A percentile compares a stretch with the other conserved stretches of the same genome.
Conservation (phyloP, 345 rosid genomes). For the Geranium rotundifolium region DNA sequence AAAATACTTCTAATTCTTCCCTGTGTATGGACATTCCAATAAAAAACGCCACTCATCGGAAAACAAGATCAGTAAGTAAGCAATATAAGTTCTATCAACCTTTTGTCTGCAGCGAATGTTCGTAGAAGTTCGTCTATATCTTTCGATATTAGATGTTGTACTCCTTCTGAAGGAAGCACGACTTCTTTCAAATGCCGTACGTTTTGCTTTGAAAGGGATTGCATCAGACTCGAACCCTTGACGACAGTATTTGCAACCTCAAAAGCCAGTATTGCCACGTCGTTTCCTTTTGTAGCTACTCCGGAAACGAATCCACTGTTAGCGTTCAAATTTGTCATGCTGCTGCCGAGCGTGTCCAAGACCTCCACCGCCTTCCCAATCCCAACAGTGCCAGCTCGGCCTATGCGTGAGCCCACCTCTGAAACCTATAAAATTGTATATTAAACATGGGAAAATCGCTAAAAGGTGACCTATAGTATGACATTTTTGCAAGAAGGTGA, state of each 20-base stretch:
- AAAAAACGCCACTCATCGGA: not conserved
- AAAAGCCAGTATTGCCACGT: constrained; percentile 65
- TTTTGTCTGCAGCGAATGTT: constrained; percentile 68
- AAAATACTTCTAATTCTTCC: constrained; percentile 71
- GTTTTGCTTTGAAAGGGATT: constrained; percentile 57
- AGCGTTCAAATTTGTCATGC: constrained; percentile 68
- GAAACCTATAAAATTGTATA: constrained; percentile 35
- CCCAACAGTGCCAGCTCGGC: constrained; percentile 64
- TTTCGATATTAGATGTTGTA: constrained; percentile 61
- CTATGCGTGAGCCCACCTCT: constrained; percentile 51
- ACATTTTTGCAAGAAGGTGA: too few species aligned
- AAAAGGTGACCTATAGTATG: too few species aligned
- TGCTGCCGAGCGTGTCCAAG: constrained; percentile 82
- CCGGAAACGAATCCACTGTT: constrained; percentile 60
- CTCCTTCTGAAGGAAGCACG: constrained; percentile 63
- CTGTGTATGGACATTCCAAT: constrained; percentile 24
- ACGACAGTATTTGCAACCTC: constrained; percentile 90
- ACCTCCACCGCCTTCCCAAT: constrained; percentile 74
- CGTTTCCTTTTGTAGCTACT: constrained; percentile 57
- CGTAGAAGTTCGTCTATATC: constrained; percentile 60
- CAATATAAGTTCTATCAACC: constrained; percentile 25
- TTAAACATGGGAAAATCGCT: too few species aligned
- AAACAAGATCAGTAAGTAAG: constrained; percentile 2
- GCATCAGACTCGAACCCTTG: constrained; percentile 78
- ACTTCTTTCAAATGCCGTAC: constrained; percentile 43